A percentile compares a stretch with the other conserved stretches of the same genome.
Conservation (phyloP, 1,284 basidiomycete genomes). For the Fomitopsis palustris region DNA sequence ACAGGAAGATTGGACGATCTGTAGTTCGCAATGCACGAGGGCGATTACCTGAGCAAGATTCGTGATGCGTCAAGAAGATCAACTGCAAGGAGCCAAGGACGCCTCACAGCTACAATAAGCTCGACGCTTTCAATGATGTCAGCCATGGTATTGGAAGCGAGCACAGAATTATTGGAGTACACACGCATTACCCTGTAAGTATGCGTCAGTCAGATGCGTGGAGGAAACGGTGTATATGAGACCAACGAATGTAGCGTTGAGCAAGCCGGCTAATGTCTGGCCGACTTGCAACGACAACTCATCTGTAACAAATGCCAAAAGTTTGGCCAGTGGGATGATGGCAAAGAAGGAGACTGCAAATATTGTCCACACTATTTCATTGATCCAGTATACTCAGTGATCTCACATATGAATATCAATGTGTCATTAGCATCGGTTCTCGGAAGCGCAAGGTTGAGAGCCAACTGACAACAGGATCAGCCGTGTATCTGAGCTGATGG, state of each 20-base stretch:
- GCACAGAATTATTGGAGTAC: too few relatives aligned
- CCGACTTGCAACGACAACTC: constrained; percentile 81
- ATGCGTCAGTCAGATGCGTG: constrained; percentile 2
- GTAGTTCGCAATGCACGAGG: constrained; percentile 74
- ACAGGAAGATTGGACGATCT: constrained; percentile 81
- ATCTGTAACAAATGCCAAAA: constrained; percentile 86
- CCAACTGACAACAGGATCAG: constrained; percentile 54
- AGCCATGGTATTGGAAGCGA: background rate
- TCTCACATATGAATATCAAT: constrained; percentile 70
- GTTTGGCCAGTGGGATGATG: constrained; percentile 74
- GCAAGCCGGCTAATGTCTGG: constrained; percentile 80
- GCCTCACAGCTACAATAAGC: constrained; percentile 73
- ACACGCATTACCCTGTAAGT: constrained; percentile 69
- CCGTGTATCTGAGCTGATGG: background rate
- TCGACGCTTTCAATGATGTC: constrained; percentile 53
- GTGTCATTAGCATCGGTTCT: constrained; percentile 45
- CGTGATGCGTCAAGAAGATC: constrained; percentile 2
- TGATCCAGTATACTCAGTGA: background rate
- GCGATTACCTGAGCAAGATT: constrained; percentile 65
- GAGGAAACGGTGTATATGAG: constrained; percentile 30
- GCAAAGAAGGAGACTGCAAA: constrained; percentile 63
- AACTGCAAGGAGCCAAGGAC: background rate
- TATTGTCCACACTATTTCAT: background rate
- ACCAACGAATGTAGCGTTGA: constrained; percentile 76
- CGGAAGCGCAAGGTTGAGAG: constrained; percentile 54